These are phyloP conservation scores for Fusarium globosum DNA, from an alignment of 2,329 filamentous ascomycete genomes.

Conservation along the genomic window DNA sequence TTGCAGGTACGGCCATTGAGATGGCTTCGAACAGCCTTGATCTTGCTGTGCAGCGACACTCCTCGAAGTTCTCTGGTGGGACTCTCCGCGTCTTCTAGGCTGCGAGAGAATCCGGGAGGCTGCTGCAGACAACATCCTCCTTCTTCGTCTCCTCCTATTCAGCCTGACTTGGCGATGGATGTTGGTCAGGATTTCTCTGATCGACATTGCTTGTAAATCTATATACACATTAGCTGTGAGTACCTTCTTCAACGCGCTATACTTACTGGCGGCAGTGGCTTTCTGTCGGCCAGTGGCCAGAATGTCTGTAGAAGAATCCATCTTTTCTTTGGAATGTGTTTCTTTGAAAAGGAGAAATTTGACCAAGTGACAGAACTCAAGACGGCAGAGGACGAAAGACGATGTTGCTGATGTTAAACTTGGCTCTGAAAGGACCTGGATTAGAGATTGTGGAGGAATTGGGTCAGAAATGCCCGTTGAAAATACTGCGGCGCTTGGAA, in stretches of 20 bases:
- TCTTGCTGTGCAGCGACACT: too few species aligned
- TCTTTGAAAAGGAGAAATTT: too few species aligned
- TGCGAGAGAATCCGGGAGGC: accelerated
- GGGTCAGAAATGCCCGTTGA: not conserved
- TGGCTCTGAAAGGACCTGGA: accelerated
- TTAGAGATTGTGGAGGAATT: not conserved
- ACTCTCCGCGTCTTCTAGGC: not conserved
- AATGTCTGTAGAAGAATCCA: accelerated
- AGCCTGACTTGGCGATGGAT: not conserved
- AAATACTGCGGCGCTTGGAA: accelerated
- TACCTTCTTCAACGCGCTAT: too few species aligned
- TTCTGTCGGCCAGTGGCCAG: accelerated
- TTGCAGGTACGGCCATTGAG: not conserved
- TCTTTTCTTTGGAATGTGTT: not conserved
- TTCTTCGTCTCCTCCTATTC: not conserved
- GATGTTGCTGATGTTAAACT: not conserved
- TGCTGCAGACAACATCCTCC: not conserved
- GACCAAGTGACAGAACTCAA: too few species aligned
- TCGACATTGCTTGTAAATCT: not conserved
- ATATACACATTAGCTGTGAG: not conserved
- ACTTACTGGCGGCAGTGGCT: not conserved
- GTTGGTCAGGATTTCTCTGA: not conserved
- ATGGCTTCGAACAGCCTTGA: accelerated
- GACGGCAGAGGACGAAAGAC: accelerated
- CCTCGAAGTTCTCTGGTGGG: too few species aligned